Evolutionary conservation across 192 early-diverging fungal genomes (phyloP).

Genomic region (Backusella luteola): DNA sequence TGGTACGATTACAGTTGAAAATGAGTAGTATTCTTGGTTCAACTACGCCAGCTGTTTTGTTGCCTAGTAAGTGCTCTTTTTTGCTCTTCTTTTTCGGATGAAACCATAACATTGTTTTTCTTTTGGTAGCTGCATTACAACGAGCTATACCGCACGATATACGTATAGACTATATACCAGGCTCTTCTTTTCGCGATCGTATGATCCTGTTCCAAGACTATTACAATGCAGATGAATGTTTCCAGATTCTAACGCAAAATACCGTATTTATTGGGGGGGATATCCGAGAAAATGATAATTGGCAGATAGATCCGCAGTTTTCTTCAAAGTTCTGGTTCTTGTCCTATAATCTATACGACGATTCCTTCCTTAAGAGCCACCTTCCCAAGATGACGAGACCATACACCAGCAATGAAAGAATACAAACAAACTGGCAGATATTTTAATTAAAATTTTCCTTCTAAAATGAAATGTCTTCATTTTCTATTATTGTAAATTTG

Average conservation of each 20-base stretch:
- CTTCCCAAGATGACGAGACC: background rate
- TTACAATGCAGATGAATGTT: slow-evolving; percentile 31
- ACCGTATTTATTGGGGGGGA: slow-evolving; percentile 29
- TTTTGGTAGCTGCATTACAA: slow-evolving; percentile 26
- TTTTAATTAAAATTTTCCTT: background rate
- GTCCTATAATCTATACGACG: slow-evolving; percentile 16
- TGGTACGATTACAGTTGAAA: slow-evolving; percentile 30
- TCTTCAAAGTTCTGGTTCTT: slow-evolving; percentile 35
- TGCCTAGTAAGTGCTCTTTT: slow-evolving; percentile 17
- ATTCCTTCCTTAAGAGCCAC: background rate
- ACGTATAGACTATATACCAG: slow-evolving; percentile 33
- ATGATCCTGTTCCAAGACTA: slow-evolving; percentile 36
- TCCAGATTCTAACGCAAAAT: slow-evolving; percentile 16
- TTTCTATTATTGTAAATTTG: background rate
- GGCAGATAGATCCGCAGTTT: slow-evolving; percentile 17
- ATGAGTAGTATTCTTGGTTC: slow-evolving; percentile 19
- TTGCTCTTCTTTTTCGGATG: background rate
- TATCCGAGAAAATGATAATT: slow-evolving; percentile 23
- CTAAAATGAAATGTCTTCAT: background rate
- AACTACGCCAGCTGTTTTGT: background rate
- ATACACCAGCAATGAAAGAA: background rate
- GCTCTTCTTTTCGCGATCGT: slow-evolving; percentile 22
- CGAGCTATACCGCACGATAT: slow-evolving; percentile 27
- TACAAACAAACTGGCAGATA: background rate
- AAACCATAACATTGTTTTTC: background rate